These are phyloP conservation scores for Fusarium pilosicola DNA, from an alignment of 2,329 filamentous ascomycete species.

Conservation along the genomic window DNA sequence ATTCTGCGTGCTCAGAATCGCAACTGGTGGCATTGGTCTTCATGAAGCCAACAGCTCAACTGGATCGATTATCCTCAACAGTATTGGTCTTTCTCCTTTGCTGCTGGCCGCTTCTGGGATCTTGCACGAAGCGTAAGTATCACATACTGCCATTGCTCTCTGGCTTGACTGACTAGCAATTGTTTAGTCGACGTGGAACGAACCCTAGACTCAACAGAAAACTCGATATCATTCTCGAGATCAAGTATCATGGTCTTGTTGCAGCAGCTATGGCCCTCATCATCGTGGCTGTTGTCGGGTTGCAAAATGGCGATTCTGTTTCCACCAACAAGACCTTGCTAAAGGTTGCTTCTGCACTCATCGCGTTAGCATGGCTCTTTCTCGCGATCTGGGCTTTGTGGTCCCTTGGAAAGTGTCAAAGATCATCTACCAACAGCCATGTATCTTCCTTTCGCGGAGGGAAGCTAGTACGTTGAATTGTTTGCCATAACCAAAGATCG, in stretches of 20 bases:
- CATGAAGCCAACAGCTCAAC: neutral
- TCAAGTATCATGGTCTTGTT: slow-evolving; percentile 9
- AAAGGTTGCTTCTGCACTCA: neutral
- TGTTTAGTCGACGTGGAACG: neutral
- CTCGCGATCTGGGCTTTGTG: slow-evolving; percentile 10
- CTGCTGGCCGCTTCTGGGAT: slow-evolving; percentile 10
- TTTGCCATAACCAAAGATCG: neutral
- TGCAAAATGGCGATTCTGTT: neutral
- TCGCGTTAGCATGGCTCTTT: slow-evolving; percentile 3
- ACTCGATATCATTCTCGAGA: slow-evolving; percentile 7
- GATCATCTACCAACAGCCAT: neutral
- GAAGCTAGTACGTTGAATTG: neutral
- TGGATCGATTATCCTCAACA: slow-evolving; percentile 2
- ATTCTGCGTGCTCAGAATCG: slow-evolving; percentile 12
- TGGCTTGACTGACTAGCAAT: no score
- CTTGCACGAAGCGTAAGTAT: slow-evolving; percentile 12
- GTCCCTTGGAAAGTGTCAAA: neutral
- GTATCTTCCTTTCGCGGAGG: neutral
- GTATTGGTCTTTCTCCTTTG: slow-evolving; percentile 11
- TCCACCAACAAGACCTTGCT: slow-evolving; percentile 7
- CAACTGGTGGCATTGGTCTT: slow-evolving; percentile 7
- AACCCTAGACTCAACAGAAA: slow-evolving; percentile 14
- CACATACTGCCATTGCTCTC: no score
- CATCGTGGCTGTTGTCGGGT: neutral
- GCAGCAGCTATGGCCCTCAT: slow-evolving; percentile 9